These are phyloP conservation scores for Tylopilus rubrobrunneus DNA, from an alignment of 768 basidiomycete genomes.

Conservation along the genomic window DNA sequence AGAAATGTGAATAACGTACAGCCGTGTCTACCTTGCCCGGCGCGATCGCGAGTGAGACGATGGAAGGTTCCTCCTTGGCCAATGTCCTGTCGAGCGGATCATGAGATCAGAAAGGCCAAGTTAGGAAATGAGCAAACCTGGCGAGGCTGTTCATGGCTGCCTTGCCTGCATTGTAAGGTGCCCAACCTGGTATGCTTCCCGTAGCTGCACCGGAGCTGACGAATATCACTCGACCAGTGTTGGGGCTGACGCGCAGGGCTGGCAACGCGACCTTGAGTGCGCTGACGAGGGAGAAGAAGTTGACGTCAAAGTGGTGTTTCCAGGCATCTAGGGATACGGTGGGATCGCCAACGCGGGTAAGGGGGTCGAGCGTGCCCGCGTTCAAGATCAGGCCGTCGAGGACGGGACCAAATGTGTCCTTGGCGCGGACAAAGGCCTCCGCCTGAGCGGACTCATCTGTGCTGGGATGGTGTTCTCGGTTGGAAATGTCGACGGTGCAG, in stretches of 20 bases:
- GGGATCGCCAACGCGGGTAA: constrained; percentile 54
- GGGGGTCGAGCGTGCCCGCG: constrained; percentile 73
- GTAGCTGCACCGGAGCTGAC: constrained; percentile 84
- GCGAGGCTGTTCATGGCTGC: constrained; percentile 87
- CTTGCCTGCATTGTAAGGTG: constrained; percentile 78
- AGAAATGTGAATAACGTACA: constrained; percentile 39
- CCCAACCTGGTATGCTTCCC: constrained; percentile 68
- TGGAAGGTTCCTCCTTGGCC: constrained; percentile 75
- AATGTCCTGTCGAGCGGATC: constrained; percentile 54
- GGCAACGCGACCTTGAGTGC: constrained; percentile 67
- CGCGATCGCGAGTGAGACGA: constrained; percentile 72
- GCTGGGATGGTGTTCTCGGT: constrained; percentile 35
- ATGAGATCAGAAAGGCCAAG: constrained; percentile 4
- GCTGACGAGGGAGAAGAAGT: constrained; percentile 81
- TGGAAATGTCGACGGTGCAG: neutral
- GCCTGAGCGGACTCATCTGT: constrained; percentile 52
- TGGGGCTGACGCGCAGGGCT: constrained; percentile 54
- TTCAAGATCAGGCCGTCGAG: constrained; percentile 77
- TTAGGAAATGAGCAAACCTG: constrained; percentile 42
- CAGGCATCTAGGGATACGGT: constrained; percentile 52
- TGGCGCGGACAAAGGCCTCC: constrained; percentile 52
- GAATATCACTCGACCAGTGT: constrained; percentile 69
- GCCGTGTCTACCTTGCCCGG: constrained; percentile 87
- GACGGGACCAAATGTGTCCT: constrained; percentile 54
- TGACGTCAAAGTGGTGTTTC: constrained; percentile 77